Evolutionary conservation across 148 eudicot genomes (phyloP).

Genomic region (Simmondsia chinensis): DNA sequence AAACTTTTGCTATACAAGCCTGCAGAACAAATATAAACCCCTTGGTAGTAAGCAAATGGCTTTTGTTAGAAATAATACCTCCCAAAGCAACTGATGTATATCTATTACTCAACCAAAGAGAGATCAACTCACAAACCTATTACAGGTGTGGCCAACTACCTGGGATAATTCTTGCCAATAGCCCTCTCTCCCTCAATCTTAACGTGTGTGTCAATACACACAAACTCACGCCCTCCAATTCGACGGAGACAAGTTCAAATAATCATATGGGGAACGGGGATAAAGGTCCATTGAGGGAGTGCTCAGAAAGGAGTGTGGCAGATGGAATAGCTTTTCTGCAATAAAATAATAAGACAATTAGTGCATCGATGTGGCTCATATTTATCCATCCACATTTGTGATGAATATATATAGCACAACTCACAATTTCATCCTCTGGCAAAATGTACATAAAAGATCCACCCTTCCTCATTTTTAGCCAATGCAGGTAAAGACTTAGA

Average conservation of each 20-base stretch:
- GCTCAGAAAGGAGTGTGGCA: too few species aligned
- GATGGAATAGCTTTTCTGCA: conserved; percentile 28
- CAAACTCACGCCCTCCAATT: conserved; percentile 14
- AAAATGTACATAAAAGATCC: too few species aligned
- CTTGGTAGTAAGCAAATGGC: conserved; percentile 33
- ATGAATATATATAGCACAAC: too few species aligned
- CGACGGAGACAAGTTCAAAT: conserved; percentile 16
- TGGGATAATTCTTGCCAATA: conserved; percentile 16
- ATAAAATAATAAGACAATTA: conserved; percentile 29
- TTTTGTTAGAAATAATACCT: conserved; percentile 28
- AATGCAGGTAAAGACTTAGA: too few species aligned
- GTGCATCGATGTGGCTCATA: conserved; percentile 15
- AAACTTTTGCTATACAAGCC: conserved; percentile 24
- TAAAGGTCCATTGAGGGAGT: too few species aligned
- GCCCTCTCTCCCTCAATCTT: conserved; percentile 22
- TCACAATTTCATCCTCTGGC: too few species aligned
- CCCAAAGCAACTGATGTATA: conserved; percentile 26
- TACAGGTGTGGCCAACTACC: conserved; percentile 26
- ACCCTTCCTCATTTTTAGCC: too few species aligned
- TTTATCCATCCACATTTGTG: too few species aligned
- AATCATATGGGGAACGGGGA: conserved; percentile 17
- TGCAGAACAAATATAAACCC: conserved; percentile 25
- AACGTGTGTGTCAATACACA: conserved; percentile 18
- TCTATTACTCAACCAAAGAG: conserved; percentile 25
- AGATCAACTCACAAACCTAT: conserved; percentile 28